A percentile compares a stretch with the other conserved stretches of the same genome.
phyloP scores from a whole-genome alignment of 2,329 filamentous ascomycete genomes.

The Daldinia sp. region DNA sequence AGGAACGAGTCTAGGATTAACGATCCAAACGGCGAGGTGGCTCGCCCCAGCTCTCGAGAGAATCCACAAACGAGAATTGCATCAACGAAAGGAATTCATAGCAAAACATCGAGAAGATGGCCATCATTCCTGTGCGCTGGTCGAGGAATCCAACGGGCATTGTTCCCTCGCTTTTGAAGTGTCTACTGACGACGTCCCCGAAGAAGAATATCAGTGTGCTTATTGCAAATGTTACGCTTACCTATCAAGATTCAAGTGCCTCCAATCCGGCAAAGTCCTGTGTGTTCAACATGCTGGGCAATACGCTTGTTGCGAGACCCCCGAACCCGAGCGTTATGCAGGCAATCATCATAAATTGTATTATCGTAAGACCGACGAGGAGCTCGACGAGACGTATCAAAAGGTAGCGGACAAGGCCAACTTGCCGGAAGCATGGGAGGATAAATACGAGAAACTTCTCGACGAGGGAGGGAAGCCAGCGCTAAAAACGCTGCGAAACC shows the following conservation, averaged over 20 bases:
- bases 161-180: slow-evolving; percentile 70
- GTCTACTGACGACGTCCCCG: slow-evolving; percentile 78
- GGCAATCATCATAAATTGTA: slow-evolving; percentile 77
- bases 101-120: slow-evolving; percentile 66
- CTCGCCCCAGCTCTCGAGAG: slow-evolving; percentile 85
- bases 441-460: slow-evolving; percentile 85
- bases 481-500: slow-evolving; percentile 82
- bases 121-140: slow-evolving; percentile 63
- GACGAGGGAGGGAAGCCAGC: slow-evolving; percentile 85
- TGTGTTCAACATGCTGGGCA: slow-evolving; percentile 84
- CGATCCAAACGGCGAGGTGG: slow-evolving; percentile 94
- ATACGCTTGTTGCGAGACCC: slow-evolving; percentile 79
- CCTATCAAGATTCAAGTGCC: slow-evolving; percentile 87
- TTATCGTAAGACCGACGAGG: slow-evolving; percentile 79
- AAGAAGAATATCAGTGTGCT: slow-evolving; percentile 91
- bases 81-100: slow-evolving; percentile 73
- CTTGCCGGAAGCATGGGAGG: slow-evolving; percentile 86
- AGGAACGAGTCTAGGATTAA: slow-evolving; percentile 71
- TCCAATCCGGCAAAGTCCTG: slow-evolving; percentile 79
- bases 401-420: slow-evolving; percentile 88
- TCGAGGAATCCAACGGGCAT: slow-evolving; percentile 56
- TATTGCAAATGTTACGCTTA: slow-evolving; percentile 95
- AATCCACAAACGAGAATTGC: slow-evolving; percentile 76
- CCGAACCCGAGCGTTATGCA: slow-evolving; percentile 71
- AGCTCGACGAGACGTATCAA: slow-evolving; percentile 70